A percentile compares a stretch with the other conserved stretches of the same genome.
phyloP scores from a whole-genome alignment of 192 early-diverging fungal genomes.

The Irineochytrium annulatum region DNA sequence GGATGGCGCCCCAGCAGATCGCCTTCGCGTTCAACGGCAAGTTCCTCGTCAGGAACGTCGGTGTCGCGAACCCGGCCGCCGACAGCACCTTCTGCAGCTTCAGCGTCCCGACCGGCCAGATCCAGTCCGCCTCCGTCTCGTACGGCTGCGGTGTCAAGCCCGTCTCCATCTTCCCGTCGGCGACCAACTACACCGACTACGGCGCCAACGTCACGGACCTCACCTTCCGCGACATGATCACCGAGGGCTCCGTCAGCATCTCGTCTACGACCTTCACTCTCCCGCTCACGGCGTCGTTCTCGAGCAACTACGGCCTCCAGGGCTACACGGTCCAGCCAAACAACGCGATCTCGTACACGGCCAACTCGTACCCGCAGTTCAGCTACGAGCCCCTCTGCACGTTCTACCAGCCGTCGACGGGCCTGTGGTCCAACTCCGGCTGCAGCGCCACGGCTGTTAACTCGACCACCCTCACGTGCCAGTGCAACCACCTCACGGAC shows the following conservation, averaged over 20 bases:
- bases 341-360: background rate
- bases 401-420: slow-evolving; percentile 4
- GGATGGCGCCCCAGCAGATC: slow-evolving; percentile 11
- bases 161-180: background rate
- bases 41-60: slow-evolving; percentile 12
- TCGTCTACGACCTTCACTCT: slow-evolving; percentile 3
- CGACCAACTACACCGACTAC: background rate
- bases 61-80: slow-evolving; percentile 2
- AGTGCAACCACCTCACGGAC: slow-evolving; percentile 16
- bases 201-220: background rate
- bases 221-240: background rate
- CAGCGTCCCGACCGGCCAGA: background rate
- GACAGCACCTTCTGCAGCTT: slow-evolving; percentile 12
- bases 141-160: slow-evolving; percentile 17
- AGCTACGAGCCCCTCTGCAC: slow-evolving; percentile 11
- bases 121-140: slow-evolving; percentile 1
- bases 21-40: slow-evolving; percentile 17
- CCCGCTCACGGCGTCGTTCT: background rate
- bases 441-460: background rate
- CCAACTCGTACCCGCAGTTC: background rate
- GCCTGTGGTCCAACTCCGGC: slow-evolving; percentile 3
- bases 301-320: slow-evolving; percentile 1
- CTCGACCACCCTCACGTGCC: background rate
- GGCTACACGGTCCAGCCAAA: background rate
- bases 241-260: slow-evolving; percentile 2